Evolutionary conservation across 2,329 filamentous ascomycete species (phyloP).

Genomic region (Immersiporthe knoxdaviesiana): DNA sequence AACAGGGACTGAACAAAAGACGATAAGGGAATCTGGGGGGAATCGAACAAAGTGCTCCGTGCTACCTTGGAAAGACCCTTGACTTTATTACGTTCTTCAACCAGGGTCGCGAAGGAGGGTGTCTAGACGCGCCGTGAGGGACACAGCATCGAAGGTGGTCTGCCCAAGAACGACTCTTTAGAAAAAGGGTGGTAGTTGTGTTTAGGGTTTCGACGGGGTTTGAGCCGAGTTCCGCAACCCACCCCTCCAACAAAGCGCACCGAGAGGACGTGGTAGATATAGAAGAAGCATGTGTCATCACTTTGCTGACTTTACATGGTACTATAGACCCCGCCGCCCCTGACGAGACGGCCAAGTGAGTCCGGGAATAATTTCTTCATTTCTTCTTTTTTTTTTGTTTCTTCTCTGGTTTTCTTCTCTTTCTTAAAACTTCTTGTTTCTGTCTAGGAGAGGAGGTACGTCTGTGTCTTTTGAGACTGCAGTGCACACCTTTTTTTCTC

Average conservation of each 20-base stretch:
- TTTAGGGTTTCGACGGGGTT: background rate
- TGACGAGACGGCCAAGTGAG: background rate
- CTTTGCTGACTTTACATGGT: background rate
- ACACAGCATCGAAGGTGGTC: too few relatives aligned
- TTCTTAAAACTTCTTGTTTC: background rate
- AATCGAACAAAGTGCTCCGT: too few relatives aligned
- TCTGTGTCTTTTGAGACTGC: background rate
- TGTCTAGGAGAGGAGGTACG: background rate
- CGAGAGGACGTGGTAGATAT: too few relatives aligned
- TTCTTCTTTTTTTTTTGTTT: background rate
- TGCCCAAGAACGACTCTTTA: too few relatives aligned
- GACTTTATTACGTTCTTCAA: too few relatives aligned
- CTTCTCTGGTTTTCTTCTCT: background rate
- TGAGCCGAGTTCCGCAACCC: background rate
- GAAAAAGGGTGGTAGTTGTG: background rate
- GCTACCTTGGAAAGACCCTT: too few relatives aligned
- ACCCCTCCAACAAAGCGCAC: background rate
- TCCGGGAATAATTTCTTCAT: background rate
- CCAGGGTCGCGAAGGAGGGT: too few relatives aligned
- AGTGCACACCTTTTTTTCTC: background rate
- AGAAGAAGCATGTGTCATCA: background rate
- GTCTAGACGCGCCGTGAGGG: too few relatives aligned
- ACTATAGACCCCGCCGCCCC: background rate
- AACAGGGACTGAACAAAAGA: too few relatives aligned
- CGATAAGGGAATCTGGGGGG: too few relatives aligned